Base-by-base conservation (phyloP, 1,284 basidiomycete species). In the Austroboletus niveus region DNA sequence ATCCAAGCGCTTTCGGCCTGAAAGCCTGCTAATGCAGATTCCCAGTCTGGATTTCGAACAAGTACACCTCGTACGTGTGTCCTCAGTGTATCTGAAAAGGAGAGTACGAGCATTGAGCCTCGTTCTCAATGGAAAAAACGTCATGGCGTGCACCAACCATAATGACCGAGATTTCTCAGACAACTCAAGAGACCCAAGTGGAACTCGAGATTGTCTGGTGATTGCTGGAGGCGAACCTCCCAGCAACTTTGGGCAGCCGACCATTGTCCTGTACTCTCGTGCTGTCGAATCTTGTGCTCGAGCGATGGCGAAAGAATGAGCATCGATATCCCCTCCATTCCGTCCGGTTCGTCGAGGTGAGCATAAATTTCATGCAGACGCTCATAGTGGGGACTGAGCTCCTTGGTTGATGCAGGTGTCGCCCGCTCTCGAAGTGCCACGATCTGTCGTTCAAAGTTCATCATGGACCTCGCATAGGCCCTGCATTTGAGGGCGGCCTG, bases 231-330 rank as follows among this genome's bases (percentile, higher is more conserved):
- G 44, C 89, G 82, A n/a, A 99, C 89, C 72, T 99, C 97, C 97
- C 97, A 99, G 62, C 97, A 99, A 64, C 96, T 98, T 69, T 99
- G 97, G 5, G 97, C 97, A 5, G 94, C 90, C 1, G 97, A 99
- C 97, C 97, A 99, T 40, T 88, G 80, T 4, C 97, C 97, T 1
- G 92, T 98, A 60, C 90, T 97, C 70, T 99, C 97, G 64, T 99
- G 97, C 63, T 99, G 92, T 43, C 97, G 87, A 55, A 99, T 99
- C 70, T 98, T 95, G 70, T 98, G 93, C 60, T 98, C 93, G 45
- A 99, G 72, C 1, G 92, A 92, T 0, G 97, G 97, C 0, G 90
- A 84, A 12, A 98, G 75, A 52, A 99, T 92, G 55, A 89, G 74
- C 1, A 91, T 87, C 0, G 97, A 98, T 27, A 99, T 83, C 0